Conservation (phyloP, 2,329 filamentous ascomycete species). For the Neocatenulostroma microsporum region DNA sequence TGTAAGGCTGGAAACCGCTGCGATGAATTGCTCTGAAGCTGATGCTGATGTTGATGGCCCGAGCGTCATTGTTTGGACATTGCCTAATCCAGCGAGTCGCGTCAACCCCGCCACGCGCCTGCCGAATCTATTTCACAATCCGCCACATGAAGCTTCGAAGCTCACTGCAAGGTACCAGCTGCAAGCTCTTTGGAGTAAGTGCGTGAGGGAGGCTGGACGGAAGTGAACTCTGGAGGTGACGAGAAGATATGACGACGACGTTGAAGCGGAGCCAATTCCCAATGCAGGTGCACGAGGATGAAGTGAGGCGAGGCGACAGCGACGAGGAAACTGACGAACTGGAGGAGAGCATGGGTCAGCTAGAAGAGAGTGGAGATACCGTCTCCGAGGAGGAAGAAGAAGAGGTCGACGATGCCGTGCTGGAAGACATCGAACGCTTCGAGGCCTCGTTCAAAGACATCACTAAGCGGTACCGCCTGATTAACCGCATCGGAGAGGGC, state of each 20-base stretch:
- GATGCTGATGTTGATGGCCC: too few relatives aligned
- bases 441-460: conserved; percentile 78
- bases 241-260: conserved; percentile 21
- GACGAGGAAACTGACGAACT: conserved; percentile 34
- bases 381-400: conserved; percentile 53
- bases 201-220: neutral
- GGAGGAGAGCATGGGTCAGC: conserved; percentile 43
- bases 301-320: conserved; percentile 14
- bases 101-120: too few relatives aligned
- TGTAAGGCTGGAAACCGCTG: too few relatives aligned
- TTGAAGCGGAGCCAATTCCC: conserved; percentile 12
- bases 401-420: conserved; percentile 58
- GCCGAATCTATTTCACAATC: too few relatives aligned
- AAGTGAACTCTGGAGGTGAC: too few relatives aligned
- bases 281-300: conserved; percentile 18
- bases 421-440: conserved; percentile 80
- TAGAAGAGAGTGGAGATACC: conserved; percentile 44
- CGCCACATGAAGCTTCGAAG: conserved; percentile 1
- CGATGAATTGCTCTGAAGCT: too few relatives aligned
- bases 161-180: conserved; percentile 9
- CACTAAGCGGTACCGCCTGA: conserved; percentile 73
- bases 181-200: neutral
- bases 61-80: conserved; percentile 3
- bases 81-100: too few relatives aligned
- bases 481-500: conserved; percentile 96